Evolutionary conservation across 345 rosid species (phyloP), one percentile per base, ranked within the genome.

Genomic region (Pistacia vera): DNA sequence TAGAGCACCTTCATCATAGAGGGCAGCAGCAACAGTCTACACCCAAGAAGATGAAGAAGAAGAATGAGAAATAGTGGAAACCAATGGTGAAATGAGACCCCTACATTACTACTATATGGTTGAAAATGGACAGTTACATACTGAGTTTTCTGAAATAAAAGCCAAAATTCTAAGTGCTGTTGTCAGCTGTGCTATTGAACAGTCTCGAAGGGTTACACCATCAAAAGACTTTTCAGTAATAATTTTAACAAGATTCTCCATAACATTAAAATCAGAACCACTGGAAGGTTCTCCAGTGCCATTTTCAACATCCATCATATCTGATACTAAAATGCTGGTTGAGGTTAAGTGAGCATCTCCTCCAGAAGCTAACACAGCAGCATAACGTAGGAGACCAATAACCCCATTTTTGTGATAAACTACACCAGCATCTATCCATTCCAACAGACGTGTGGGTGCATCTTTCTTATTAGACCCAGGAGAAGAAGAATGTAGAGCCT

Each of bases 401-500:
- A 87, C 86, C 68, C 98, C 98, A 80, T 88, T 90, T 87, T 96
- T 96, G 79, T 96, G 97, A 86, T 92, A 93, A 79, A 93, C 97
- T 57, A 91, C 86, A 62, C 93, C 97, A 81, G 97, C 92, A 91
- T 96, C 99, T 76, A 93, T 88, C 97, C 97, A 96, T 70, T 92
- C 97, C 83, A 95, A 83, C 78, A 93, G 85, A 78, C 99, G 86
- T 72, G 95, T 84, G 66, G 98, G 99, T 75, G 97, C 92, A 81
- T 93, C 97, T 85, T 93, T 96, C 77, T 90, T 90, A 83, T 91
- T 96, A 54, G 99, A 91, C 73, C 98, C 99, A 51, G 89, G 97
- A 70, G 97, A 96, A 75, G 97, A 89, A 73, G 95, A 87, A 87
- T 91, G 91, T 68, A 95, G 84, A 54, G 95, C 99, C 82, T 88